phyloP scores from a whole-genome alignment of 352 stramenopile species.

The Globisporangium cederbergense region DNA sequence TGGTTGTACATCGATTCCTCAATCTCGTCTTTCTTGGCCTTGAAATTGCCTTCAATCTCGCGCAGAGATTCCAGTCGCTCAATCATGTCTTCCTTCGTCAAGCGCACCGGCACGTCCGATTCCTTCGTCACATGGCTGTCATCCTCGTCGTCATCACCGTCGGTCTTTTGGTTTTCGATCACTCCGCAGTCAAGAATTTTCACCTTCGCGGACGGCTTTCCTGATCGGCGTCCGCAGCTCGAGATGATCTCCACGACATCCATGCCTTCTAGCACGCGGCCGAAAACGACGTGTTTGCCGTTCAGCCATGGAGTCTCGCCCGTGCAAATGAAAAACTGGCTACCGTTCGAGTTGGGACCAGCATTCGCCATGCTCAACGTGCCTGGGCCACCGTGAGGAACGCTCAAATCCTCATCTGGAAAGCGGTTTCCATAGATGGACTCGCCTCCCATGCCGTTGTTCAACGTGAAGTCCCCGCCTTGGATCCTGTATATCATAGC shows the following conservation, averaged over 20 bases:
- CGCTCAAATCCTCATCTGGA: conserved; percentile 88
- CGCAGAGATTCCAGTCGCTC: conserved; percentile 60
- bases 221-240: conserved; percentile 77
- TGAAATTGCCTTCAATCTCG: conserved; percentile 60
- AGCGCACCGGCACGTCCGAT: conserved; percentile 20
- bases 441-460: conserved; percentile 92
- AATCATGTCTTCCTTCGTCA: conserved; percentile 56
- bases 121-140: conserved; percentile 9
- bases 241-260: conserved; percentile 91
- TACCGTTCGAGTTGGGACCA: conserved; percentile 90
- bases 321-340: conserved; percentile 97
- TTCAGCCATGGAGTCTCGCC: conserved; percentile 95
- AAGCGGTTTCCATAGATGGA: conserved; percentile 94
- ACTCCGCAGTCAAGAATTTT: conserved; percentile 90
- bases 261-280: conserved; percentile 86
- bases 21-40: conserved; percentile 50
- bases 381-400: conserved; percentile 64
- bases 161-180: conserved; percentile 21
- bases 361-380: conserved; percentile 89
- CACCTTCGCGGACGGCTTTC: conserved; percentile 83
- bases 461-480: conserved; percentile 93
- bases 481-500: conserved; percentile 67
- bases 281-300: conserved; percentile 96
- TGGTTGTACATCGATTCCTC: conserved; percentile 60
- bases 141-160: conserved; percentile 16